A percentile compares a stretch with the other conserved stretches of the same genome.
These are phyloP conservation scores for Periconia sp. DNA, from an alignment of 2,329 filamentous ascomycete species.

Conservation along the genomic window DNA sequence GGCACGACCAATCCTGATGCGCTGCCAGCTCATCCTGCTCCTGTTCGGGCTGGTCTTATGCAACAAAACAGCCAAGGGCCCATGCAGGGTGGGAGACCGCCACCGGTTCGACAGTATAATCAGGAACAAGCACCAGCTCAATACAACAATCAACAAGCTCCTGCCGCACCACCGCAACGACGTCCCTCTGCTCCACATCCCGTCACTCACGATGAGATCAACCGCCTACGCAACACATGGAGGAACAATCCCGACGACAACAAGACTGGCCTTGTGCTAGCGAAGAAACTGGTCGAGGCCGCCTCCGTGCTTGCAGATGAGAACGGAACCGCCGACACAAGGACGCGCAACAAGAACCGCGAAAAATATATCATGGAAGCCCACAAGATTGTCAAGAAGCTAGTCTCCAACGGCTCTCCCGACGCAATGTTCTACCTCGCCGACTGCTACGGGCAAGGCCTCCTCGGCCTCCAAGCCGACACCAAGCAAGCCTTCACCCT, in stretches of 20 bases:
- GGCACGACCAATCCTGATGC: slow-evolving; percentile 57
- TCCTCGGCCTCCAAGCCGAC: slow-evolving; percentile 77
- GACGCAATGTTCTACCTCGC: slow-evolving; percentile 95
- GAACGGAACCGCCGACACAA: slow-evolving; percentile 69
- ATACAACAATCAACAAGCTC: slow-evolving; percentile 26
- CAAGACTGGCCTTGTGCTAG: slow-evolving; percentile 69
- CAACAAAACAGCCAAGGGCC: slow-evolving; percentile 30
- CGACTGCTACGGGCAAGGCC: slow-evolving; percentile 82
- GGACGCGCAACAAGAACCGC: slow-evolving; percentile 63
- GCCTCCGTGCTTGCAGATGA: slow-evolving; percentile 77
- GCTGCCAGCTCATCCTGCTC: slow-evolving; percentile 57
- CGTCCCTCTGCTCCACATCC: slow-evolving; percentile 46
- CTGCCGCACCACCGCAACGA: slow-evolving; percentile 16
- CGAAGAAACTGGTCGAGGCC: slow-evolving; percentile 84
- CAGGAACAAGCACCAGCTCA: slow-evolving; percentile 41
- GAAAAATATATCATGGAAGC: slow-evolving; percentile 85
- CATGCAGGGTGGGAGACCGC: slow-evolving; percentile 45
- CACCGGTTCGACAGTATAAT: slow-evolving; percentile 57
- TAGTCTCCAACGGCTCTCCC: slow-evolving; percentile 69
- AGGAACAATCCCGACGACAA: slow-evolving; percentile 74
- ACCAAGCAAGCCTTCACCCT: slow-evolving; percentile 90
- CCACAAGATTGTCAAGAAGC: slow-evolving; percentile 88
- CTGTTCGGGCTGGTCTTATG: slow-evolving; percentile 56
- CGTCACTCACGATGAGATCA: slow-evolving; percentile 78
- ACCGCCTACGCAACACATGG: slow-evolving; percentile 69